Percentiles rank a stretch among this genome's conserved stretches.
phyloP scores from a whole-genome alignment of 2,329 filamentous ascomycete species.

The Tolypocladium sp. region DNA sequence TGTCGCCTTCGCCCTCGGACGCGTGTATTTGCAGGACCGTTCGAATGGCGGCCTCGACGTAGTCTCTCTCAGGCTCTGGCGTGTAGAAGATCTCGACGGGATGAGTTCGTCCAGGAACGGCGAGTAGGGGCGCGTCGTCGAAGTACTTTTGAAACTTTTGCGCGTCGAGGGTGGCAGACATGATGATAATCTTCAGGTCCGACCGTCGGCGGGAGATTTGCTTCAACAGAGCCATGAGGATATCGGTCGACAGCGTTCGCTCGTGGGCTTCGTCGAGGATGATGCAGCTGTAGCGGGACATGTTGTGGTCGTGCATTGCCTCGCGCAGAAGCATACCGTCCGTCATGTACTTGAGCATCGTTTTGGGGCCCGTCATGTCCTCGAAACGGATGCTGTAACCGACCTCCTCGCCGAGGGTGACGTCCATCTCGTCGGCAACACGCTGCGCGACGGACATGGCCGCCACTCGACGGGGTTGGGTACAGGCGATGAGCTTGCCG shows the following conservation, averaged over 20 bases:
- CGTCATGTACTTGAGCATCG: slow-evolving; percentile 98
- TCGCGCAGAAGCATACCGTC: slow-evolving; percentile 97
- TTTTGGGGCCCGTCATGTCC: slow-evolving; percentile 81
- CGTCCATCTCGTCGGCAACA: slow-evolving; percentile 95
- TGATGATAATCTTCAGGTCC: slow-evolving; percentile 97
- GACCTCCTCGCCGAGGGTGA: slow-evolving; percentile 84
- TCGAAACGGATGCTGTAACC: slow-evolving; percentile 99
- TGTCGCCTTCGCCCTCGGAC: slow-evolving; percentile 83
- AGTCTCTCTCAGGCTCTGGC: slow-evolving; percentile 89
- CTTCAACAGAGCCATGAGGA: slow-evolving; percentile 93
- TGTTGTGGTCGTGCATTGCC: slow-evolving; percentile 89
- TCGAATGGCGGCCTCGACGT: slow-evolving; percentile 88
- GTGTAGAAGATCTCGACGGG: slow-evolving; percentile 99
- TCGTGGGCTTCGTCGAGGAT: slow-evolving; percentile 99
- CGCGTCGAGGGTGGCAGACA: slow-evolving; percentile 94
- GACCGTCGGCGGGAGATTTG: slow-evolving; percentile 72
- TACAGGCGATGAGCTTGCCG: slow-evolving; percentile 90
- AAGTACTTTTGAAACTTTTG: slow-evolving; percentile 98
- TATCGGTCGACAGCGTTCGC: slow-evolving; percentile 91
- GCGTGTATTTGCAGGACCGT: slow-evolving; percentile 97
- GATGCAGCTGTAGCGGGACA: slow-evolving; percentile 91
- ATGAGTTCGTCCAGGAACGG: slow-evolving; percentile 89
- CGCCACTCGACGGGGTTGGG: slow-evolving; percentile 92
- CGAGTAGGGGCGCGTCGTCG: slow-evolving; percentile 83
- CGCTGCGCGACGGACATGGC: slow-evolving; percentile 98